phyloP scores from a whole-genome alignment of 75 land plant species.

The Pseudotsuga menziesii region DNA sequence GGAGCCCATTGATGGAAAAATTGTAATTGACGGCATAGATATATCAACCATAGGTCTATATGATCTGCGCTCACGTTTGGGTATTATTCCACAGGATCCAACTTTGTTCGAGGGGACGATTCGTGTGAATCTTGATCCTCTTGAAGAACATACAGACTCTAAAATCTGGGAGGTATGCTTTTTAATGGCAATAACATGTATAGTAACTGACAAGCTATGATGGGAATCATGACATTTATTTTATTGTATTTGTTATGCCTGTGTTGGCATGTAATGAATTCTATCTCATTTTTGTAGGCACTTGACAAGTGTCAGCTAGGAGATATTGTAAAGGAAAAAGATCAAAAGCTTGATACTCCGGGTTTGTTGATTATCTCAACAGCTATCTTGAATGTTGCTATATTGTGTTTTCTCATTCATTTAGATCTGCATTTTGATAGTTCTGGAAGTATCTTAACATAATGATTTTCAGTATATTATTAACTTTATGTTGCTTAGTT shows the following conservation, averaged over 20 bases:
- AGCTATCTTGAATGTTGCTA: neutral
- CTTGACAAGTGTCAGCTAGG: constrained; percentile 90
- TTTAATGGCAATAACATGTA: neutral
- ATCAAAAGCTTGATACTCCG: constrained; percentile 60
- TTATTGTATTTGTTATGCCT: no score
- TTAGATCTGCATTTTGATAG: neutral
- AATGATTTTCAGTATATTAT: no score
- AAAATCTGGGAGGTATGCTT: constrained; percentile 76
- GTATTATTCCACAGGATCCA: constrained; percentile 91
- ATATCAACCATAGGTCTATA: constrained; percentile 76
- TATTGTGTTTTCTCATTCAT: constrained; percentile 1
- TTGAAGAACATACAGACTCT: constrained; percentile 59
- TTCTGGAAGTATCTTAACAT: constrained; percentile 1
- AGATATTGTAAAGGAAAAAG: constrained; percentile 45
- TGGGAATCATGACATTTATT: neutral
- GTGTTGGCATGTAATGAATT: no score
- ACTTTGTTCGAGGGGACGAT: constrained; percentile 77
- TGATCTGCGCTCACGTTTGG: constrained; percentile 66
- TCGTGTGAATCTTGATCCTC: constrained; percentile 76
- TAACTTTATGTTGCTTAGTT: neutral
- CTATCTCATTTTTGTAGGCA: constrained; percentile 11
- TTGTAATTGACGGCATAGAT: constrained; percentile 69
- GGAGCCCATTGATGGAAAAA: constrained; percentile 67
- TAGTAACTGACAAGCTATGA: neutral
- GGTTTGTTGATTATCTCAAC: constrained; percentile 33